Base-by-base conservation (phyloP, 345 rosid species). In the Clarkia xantiana region DNA sequence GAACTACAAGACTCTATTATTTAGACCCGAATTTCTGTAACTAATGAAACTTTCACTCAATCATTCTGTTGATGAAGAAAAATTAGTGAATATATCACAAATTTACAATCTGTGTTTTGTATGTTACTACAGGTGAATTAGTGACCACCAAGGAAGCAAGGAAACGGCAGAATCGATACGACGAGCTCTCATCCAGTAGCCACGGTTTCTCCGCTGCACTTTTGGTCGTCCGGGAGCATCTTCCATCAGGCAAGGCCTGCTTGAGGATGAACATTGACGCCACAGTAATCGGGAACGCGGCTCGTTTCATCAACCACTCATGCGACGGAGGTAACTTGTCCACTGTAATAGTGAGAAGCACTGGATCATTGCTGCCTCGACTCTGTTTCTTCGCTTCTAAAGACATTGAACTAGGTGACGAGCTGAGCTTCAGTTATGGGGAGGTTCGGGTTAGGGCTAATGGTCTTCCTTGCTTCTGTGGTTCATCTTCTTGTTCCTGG, bases 191-290 rank as follows among this genome's bases (percentile, higher is more conserved):
- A 58, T 55, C 67, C 7, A 58, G 53, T 3, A 62, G 55, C n/a
- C 54, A 54, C 8, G 36, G 36, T n/a, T 71, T 73, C 61, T 41
- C 76, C 34, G 65, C 89, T 12, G 91, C 96, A 18, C 83, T 86
- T 55, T 57, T 85, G 51, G 91, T 90, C n/a, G 71, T 86, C 67
- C 77, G 96, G 18, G 97, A 90, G 71, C 86, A 83, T 73, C 88
- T 86, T 20, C 97, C 91, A 23, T 82, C 96, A 1, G 76, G 86
- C 43, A 73, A 79, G 58, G 86, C 94, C 40, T 90, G 91, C 64
- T 64, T 86, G 60, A 77, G 97, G 63, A 60, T 90, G 42, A 90
- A 90, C 68, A 76, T 86, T 0, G 91, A 86, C 53, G 94, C 94
- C 62, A 90, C 97, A 2, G 63, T 70, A 43, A 66, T 73, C 0